Percentiles rank a stretch among this genome's conserved stretches.
Conservation (phyloP, 345 rosid species). For the Brassica rapa region DNA sequence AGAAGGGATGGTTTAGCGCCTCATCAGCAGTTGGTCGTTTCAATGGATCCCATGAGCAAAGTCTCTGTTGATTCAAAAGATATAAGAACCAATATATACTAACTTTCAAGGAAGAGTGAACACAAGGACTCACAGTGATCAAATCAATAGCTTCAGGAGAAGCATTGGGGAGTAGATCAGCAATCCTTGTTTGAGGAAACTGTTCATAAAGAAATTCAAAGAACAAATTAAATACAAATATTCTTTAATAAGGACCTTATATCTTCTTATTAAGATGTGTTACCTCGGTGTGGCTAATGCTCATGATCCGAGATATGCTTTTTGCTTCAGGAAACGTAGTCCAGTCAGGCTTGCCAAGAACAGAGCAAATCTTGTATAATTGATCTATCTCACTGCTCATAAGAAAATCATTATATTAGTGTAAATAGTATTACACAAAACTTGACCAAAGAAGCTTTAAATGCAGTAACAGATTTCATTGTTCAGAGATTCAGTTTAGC, state of each 20-base stretch:
- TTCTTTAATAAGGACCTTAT: too few species aligned
- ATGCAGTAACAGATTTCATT: background rate
- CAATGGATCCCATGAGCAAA: constrained; percentile 89
- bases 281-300: constrained; percentile 67
- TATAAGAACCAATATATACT: background rate
- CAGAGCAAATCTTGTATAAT: constrained; percentile 78
- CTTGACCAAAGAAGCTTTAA: background rate
- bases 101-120: background rate
- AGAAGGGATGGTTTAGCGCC: constrained; percentile 86
- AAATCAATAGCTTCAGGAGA: constrained; percentile 83
- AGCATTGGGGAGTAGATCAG: constrained; percentile 73
- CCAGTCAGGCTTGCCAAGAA: constrained; percentile 83
- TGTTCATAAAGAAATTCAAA: constrained; percentile 33
- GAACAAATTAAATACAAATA: too few species aligned
- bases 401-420: background rate
- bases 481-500: background rate
- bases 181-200: constrained; percentile 65
- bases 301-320: constrained; percentile 60
- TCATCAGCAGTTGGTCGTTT: constrained; percentile 94
- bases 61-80: constrained; percentile 48
- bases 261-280: too few species aligned
- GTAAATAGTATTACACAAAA: background rate
- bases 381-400: constrained; percentile 84
- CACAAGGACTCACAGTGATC: constrained; percentile 56
- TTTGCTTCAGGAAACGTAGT: constrained; percentile 72